Base-by-base conservation (phyloP, 108 stramenopile genomes). In the Skeletonema costatum region DNA sequence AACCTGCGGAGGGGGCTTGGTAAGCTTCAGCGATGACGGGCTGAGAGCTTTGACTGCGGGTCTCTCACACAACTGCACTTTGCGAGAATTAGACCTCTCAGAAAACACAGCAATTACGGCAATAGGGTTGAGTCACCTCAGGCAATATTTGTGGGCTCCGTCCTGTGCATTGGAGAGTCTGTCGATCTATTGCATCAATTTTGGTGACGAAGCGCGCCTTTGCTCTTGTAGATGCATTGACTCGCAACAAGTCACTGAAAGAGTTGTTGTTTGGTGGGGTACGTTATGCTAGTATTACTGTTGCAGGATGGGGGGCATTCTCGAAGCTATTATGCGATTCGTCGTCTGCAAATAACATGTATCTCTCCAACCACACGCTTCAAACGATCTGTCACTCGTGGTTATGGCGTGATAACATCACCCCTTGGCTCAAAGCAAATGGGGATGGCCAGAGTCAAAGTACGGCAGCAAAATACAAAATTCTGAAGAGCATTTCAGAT, bases 291-390 rank as follows among this genome's bases (percentile, higher is more conserved):
- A 19, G 53, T 29, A 53, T 68, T 4, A 53, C 66, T 29, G 42
- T 5, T 13, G 44, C 29, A 41, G 66, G 66, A 53, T 53, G 4
- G 66, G n/a, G 12, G 12, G 66, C 66, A 53, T 58, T 68, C 66
- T 68, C 44, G 53, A 68, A 1, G 1, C 14, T 68, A 11, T 35
- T 68, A 30, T 68, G 66, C 56, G 66, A 68, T 50, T 2, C 66
- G 14, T 58, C 66, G 31, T 13, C 29, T 68, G 48, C 33, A 13
- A 68, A 68, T 35, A 68, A 50, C 48, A 53, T 68, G 7, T 68
- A 58, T 42, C 66, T 68, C 12, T 68, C 66, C 46, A 68, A 68
- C 16, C 66, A 68, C 66, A 48, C 46, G n/a, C 66, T 68, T 48
- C 46, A n/a, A 14, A 2, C 46, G n/a, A 48, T 48, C 46, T 14